Base-by-base conservation (phyloP, 2,329 filamentous ascomycete genomes). In the Fusarium torreyae region DNA sequence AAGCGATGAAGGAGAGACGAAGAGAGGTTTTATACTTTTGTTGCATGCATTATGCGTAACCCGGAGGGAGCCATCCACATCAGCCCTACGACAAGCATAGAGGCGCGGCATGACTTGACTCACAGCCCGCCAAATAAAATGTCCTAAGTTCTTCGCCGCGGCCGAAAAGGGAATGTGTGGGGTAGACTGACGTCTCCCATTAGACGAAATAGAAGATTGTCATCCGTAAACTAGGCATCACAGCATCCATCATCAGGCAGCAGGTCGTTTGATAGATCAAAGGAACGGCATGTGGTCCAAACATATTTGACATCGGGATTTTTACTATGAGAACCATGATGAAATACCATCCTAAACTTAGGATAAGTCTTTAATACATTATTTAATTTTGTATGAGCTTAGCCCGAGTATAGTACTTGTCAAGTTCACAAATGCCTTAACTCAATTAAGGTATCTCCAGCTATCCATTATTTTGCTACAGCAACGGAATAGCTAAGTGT, bases 11-110 rank as follows among this genome's bases (percentile, higher is more conserved):
- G 13, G 34, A 42, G 14, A 15, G 46, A 10, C n/a, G 42, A 40
- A 3, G 38, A 43, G 52, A 54, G 50, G 22, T 51, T 65, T 70
- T 70, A 70, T 69, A 69, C 31, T 36, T 44, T 43, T 61, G n/a
- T 43, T 61, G n/a, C 5, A 39, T 36, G 17, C 18, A 39, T 42
- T 22, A 63, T 49, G 38, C 31, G 42, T 63, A 33, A 56, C 62
- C 36, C 46, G 24, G 36, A 44, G 48, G 59, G 62, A 65, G 60
- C 50, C 60, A 42, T 50, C 44, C 62, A 50, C 42, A 60, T 65
- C 60, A 65, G 62, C 62, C 60, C 53, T 65, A 65, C 61, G 18
- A 45, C 28, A 31, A 18, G n/a, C 8, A 36, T 52, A 5, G 50
- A 31, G 17, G 24, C 40, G 54, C 20, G 17, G 54, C 22, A 18